Evolutionary conservation across 169 alveolate genomes (phyloP), one percentile per base, ranked within the genome.

Genomic region (Plasmodium ovale): DNA sequence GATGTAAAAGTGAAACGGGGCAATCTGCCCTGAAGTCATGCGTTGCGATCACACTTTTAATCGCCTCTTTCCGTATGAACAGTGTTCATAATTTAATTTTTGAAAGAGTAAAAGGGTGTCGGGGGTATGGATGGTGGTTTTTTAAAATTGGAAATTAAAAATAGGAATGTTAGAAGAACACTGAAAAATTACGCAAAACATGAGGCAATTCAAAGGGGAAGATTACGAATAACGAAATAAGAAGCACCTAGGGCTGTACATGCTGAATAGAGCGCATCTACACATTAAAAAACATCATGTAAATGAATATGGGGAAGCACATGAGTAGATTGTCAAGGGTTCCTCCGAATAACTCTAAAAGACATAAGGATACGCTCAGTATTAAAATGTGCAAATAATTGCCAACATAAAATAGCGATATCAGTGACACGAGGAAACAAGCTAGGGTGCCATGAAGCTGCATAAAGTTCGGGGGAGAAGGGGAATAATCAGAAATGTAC

Each of bases 261-360:
- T 47, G 16, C 3, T 9, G 27, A 16, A n/a, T n/a, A n/a, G n/a
- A n/a, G n/a, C n/a, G n/a, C n/a, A n/a, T n/a, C 39, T 77, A 77
- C 9, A 77, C 89, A 1, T 77, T 77, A 54, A 62, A 77, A 62
- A 77, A 59, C 37, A 44, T n/a, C 89, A 77, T 77, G 19, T 77
- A 77, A 3, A 77, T 47, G 21, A 77, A 60, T 19, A 77, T n/a
- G n/a, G 89, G 89, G 21, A 77, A 64, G 25, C 89, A 77, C 89
- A 77, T 62, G 29, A 64, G 62, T 10, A 77, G 53, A 37, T 77
- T 77, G 35, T 77, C 89, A 5, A 59, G 21, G 54, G 79, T 19
- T 3, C 89, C 89, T 19, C 89, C 89, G 21, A 60, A 77, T n/a
- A 77, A 58, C 31, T 77, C 89, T 7, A 77, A 33, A 25, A 77